A percentile compares a stretch with the other conserved stretches of the same genome.
These are phyloP conservation scores for Thermothelomyces thermophilus DNA, from an alignment of 2,329 filamentous ascomycete genomes.

Conservation along the genomic window DNA sequence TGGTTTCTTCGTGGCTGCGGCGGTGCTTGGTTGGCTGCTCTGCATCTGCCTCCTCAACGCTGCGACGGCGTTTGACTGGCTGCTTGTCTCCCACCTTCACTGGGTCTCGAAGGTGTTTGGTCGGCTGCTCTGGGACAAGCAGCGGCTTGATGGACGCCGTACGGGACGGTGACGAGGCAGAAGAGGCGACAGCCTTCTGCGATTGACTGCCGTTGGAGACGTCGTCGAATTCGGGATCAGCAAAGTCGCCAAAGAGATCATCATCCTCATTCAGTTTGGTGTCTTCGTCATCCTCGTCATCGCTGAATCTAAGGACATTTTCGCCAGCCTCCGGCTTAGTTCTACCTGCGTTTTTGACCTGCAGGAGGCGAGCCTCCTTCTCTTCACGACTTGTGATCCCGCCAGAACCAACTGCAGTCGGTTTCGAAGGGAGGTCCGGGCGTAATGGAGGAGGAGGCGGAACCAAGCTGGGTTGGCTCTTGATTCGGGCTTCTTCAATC, in stretches of 20 bases:
- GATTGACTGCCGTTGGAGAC: not conserved
- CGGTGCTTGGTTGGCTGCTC: not conserved
- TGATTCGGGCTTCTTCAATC: conserved; percentile 46
- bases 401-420: not conserved
- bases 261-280: conserved; percentile 10
- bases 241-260: conserved; percentile 18
- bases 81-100: not conserved
- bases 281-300: conserved; percentile 29
- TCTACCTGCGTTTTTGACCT: conserved; percentile 23
- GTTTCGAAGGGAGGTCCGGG: too few relatives aligned
- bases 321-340: not conserved
- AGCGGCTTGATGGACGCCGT: not conserved
- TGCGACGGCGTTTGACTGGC: not conserved
- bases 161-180: not conserved
- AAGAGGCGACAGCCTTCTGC: not conserved
- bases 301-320: conserved; percentile 21
- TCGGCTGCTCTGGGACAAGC: not conserved
- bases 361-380: too few relatives aligned
- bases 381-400: too few relatives aligned
- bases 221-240: not conserved
- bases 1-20: not conserved
- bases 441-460: too few relatives aligned
- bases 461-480: too few relatives aligned
- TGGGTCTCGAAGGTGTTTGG: not conserved
- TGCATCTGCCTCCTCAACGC: not conserved